phyloP scores from a whole-genome alignment of 1,139 yeast genomes.

The Lodderomyces theae region DNA sequence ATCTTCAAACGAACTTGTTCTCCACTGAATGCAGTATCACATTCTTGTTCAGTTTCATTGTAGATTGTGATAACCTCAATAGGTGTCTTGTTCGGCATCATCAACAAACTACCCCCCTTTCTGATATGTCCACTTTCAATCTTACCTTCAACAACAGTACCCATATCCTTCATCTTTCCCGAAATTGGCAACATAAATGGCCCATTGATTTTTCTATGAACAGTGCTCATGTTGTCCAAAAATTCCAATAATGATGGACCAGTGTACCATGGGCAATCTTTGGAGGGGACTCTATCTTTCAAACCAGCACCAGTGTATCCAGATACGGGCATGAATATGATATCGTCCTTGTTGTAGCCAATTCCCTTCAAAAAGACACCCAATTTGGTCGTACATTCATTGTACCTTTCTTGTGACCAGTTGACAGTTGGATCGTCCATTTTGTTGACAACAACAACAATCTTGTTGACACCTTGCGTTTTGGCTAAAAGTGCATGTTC shows the following conservation, averaged over 20 bases:
- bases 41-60: constrained; percentile 95
- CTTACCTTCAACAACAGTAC: constrained; percentile 97
- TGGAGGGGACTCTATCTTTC: constrained; percentile 73
- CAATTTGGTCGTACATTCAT: constrained; percentile 87
- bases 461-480: constrained; percentile 95
- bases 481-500: constrained; percentile 97
- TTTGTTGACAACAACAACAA: constrained; percentile 92
- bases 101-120: constrained; percentile 68
- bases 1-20: constrained; percentile 93
- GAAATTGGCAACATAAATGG: constrained; percentile 97
- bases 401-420: constrained; percentile 96
- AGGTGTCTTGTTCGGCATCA: constrained; percentile 87
- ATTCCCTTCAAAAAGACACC: constrained; percentile 78
- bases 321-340: constrained; percentile 92
- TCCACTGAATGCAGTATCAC: constrained; percentile 87
- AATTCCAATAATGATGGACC: constrained; percentile 92
- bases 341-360: constrained; percentile 85
- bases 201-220: constrained; percentile 83
- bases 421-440: constrained; percentile 97
- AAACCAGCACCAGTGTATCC: constrained; percentile 97
- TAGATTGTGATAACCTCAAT: constrained; percentile 85
- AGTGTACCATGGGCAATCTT: constrained; percentile 85
- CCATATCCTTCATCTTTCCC: constrained; percentile 93
- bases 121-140: constrained; percentile 92
- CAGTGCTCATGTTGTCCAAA: constrained; percentile 77